Conservation (phyloP, 2,329 filamentous ascomycete genomes). For the Ascochyta lentis region DNA sequence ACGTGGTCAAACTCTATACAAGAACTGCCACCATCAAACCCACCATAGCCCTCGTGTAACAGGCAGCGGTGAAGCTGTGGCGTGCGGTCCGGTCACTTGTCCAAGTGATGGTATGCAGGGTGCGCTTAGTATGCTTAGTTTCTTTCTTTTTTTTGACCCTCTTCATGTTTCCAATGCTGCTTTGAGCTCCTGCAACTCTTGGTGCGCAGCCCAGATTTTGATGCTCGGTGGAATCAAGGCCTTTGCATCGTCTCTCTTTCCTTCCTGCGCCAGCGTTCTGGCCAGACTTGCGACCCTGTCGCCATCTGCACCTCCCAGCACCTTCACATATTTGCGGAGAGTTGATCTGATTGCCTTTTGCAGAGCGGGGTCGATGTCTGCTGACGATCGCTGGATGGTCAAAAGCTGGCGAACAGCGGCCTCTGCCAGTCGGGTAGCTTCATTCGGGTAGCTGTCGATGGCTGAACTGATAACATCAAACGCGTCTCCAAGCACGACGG, state of each 20-base stretch:
- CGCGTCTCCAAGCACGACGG: slow-evolving; percentile 70
- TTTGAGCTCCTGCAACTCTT: slow-evolving; percentile 35
- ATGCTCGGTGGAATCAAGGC: slow-evolving; percentile 33
- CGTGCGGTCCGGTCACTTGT: slow-evolving; percentile 24
- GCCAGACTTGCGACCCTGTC: slow-evolving; percentile 35
- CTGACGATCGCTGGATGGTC: slow-evolving; percentile 50
- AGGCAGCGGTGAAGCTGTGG: slow-evolving; percentile 30
- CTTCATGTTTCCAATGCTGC: slow-evolving; percentile 26
- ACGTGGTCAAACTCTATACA: slow-evolving; percentile 26
- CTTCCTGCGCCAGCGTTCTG: slow-evolving; percentile 32
- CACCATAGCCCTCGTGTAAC: slow-evolving; percentile 24
- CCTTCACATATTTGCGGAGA: slow-evolving; percentile 46
- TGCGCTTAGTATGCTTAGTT: slow-evolving; percentile 26
- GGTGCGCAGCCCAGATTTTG: slow-evolving; percentile 41
- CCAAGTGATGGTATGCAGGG: slow-evolving; percentile 24
- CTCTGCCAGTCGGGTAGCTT: slow-evolving; percentile 50
- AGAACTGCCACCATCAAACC: slow-evolving; percentile 12
- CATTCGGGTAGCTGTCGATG: slow-evolving; percentile 46
- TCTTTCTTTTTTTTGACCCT: slow-evolving; percentile 4
- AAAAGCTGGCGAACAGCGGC: slow-evolving; percentile 59
- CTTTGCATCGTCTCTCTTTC: slow-evolving; percentile 37
- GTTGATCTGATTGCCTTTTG: slow-evolving; percentile 58
- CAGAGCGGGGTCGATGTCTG: slow-evolving; percentile 61
- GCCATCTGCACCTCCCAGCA: slow-evolving; percentile 36
- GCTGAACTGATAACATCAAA: slow-evolving; percentile 67